phyloP scores from a whole-genome alignment of 768 basidiomycete genomes.

The Pleurotus cornucopiae region DNA sequence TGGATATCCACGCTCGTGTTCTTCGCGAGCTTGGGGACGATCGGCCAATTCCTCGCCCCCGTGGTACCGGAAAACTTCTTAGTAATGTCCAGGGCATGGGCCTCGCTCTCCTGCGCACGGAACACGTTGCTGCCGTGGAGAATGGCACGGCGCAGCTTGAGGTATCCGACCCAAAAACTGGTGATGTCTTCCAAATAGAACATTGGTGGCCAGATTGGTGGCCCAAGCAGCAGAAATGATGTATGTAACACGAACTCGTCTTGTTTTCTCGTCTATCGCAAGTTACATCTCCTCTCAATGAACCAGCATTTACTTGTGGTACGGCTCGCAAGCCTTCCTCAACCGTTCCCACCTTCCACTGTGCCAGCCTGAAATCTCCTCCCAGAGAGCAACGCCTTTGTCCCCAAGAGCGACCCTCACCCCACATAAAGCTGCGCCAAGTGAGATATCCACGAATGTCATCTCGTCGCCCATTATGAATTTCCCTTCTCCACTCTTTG shows the following conservation, averaged over 20 bases:
- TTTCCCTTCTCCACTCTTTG: not conserved
- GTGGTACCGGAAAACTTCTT: constrained; percentile 74
- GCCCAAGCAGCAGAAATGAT: constrained; percentile 30
- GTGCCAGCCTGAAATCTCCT: constrained; percentile 1
- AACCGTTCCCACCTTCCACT: not conserved
- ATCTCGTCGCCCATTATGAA: not conserved
- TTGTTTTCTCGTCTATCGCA: too few relatives aligned
- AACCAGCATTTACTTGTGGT: not conserved
- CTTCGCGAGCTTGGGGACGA: constrained; percentile 18
- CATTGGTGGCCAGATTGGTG: constrained; percentile 72
- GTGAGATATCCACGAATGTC: constrained; percentile 1
- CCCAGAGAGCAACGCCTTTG: not conserved
- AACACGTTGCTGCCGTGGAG: constrained; percentile 59
- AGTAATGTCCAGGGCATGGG: constrained; percentile 54
- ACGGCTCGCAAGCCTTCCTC: not conserved
- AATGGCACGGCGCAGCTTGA: constrained; percentile 41
- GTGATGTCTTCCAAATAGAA: constrained; percentile 32
- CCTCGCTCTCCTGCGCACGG: constrained; percentile 75
- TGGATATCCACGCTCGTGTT: constrained; percentile 34
- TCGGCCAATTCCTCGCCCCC: constrained; percentile 47
- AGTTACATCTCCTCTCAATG: not conserved
- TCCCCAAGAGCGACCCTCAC: not conserved
- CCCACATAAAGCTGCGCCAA: not conserved
- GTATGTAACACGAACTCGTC: not conserved
- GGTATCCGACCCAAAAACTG: constrained; percentile 29